Conservation (phyloP, 257 asterid genomes). For the Ilex aquifolium region DNA sequence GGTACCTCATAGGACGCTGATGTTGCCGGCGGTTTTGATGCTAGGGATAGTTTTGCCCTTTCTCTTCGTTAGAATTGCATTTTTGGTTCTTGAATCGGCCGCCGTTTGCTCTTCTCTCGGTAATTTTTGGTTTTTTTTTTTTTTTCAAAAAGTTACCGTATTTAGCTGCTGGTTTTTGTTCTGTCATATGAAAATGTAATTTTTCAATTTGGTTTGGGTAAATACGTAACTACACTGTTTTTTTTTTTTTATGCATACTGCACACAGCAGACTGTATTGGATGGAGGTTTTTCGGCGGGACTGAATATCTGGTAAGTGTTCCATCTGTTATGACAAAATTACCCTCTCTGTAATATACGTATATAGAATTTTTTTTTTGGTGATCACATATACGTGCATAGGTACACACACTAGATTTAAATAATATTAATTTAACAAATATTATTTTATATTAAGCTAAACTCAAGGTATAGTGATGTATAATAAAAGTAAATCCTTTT, state of each 20-base stretch:
- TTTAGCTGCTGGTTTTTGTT: too few species aligned
- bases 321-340: background rate
- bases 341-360: too few species aligned
- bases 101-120: too few species aligned
- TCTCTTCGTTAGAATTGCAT: background rate
- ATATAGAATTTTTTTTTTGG: constrained; percentile 2
- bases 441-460: background rate
- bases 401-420: too few species aligned
- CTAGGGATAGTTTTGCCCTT: constrained; percentile 34
- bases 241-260: too few species aligned
- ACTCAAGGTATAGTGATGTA: background rate
- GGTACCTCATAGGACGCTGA: constrained; percentile 36
- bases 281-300: constrained; percentile 79
- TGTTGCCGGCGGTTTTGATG: constrained; percentile 42
- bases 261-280: constrained; percentile 50
- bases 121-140: too few species aligned
- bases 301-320: constrained; percentile 48
- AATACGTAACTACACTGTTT: too few species aligned
- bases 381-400: constrained; percentile 4
- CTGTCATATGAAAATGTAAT: too few species aligned
- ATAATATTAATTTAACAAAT: background rate
- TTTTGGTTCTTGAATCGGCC: too few species aligned
- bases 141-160: too few species aligned
- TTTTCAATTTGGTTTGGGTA: too few species aligned
- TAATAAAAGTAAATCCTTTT: too few species aligned